phyloP scores from a whole-genome alignment of 1,139 yeast species.

The Hyphopichia pseudoburtonii region DNA sequence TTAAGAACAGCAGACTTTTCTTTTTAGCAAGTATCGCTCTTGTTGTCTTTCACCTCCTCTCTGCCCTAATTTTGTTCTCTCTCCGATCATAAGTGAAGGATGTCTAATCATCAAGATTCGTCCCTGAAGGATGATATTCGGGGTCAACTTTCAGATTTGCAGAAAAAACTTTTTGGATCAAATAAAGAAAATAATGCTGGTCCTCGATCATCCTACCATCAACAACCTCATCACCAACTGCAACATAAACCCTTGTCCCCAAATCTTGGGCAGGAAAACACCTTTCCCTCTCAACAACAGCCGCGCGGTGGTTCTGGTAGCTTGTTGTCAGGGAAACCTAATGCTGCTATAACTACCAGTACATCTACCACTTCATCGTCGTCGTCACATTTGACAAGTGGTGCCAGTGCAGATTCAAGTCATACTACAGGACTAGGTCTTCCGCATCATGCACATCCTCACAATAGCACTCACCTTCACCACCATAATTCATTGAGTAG shows the following conservation, averaged over 20 bases:
- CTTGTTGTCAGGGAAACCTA: slow-evolving; percentile 15
- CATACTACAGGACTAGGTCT: neutral
- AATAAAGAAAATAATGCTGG: slow-evolving; percentile 11
- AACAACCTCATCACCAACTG: slow-evolving; percentile 6
- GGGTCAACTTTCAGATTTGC: slow-evolving; percentile 61
- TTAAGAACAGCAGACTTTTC: too few species aligned
- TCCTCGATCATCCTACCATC: neutral
- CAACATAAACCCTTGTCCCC: slow-evolving; percentile 10
- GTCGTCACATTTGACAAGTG: neutral
- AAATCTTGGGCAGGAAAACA: slow-evolving; percentile 19
- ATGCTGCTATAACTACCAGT: slow-evolving; percentile 8
- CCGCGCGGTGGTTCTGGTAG: slow-evolving; percentile 14
- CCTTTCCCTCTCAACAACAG: slow-evolving; percentile 15
- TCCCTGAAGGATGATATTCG: slow-evolving; percentile 44
- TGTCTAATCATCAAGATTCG: slow-evolving; percentile 1
- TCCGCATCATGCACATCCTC: neutral
- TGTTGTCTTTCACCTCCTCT: too few species aligned
- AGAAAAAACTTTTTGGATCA: slow-evolving; percentile 44
- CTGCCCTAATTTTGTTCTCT: too few species aligned
- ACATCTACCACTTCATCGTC: neutral
- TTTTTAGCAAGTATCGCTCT: too few species aligned
- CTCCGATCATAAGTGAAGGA: slow-evolving; percentile 1
- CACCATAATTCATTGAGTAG: slow-evolving; percentile 2
- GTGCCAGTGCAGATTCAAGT: neutral
- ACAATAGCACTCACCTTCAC: neutral